Conservation (phyloP, 2,329 filamentous ascomycete genomes). For the Stemphylium vesicarium region DNA sequence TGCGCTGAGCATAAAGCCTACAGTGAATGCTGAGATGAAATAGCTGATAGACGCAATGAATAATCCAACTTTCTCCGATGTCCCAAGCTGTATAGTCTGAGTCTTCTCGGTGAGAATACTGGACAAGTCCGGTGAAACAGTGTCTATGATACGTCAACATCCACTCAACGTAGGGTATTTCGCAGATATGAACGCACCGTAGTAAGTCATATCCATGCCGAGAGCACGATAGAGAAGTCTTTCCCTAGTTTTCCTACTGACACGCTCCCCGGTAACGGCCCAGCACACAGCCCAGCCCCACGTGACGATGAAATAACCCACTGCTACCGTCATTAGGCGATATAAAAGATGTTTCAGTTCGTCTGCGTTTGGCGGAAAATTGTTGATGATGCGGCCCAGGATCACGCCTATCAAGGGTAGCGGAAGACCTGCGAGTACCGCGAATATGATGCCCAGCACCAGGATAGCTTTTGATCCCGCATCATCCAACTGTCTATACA, state of each 20-base stretch:
- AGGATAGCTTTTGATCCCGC: constrained; percentile 48
- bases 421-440: constrained; percentile 63
- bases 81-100: constrained; percentile 55
- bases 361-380: constrained; percentile 56
- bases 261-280: constrained; percentile 57
- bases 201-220: constrained; percentile 60
- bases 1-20: constrained; percentile 54
- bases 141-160: constrained; percentile 39
- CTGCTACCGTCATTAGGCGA: constrained; percentile 55
- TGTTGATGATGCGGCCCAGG: constrained; percentile 58
- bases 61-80: constrained; percentile 56
- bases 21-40: constrained; percentile 54
- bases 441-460: constrained; percentile 45
- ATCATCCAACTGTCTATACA: constrained; percentile 55
- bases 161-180: neutral
- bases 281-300: constrained; percentile 59
- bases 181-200: constrained; percentile 27
- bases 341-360: constrained; percentile 51
- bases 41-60: constrained; percentile 56
- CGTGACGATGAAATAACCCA: constrained; percentile 58
- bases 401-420: constrained; percentile 68
- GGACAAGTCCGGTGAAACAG: constrained; percentile 57
- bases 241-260: constrained; percentile 56
- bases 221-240: constrained; percentile 56
- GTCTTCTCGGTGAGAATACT: constrained; percentile 54